Conservation (phyloP, 495 filamentous ascomycete species). For the Neurospora sp. region DNA sequence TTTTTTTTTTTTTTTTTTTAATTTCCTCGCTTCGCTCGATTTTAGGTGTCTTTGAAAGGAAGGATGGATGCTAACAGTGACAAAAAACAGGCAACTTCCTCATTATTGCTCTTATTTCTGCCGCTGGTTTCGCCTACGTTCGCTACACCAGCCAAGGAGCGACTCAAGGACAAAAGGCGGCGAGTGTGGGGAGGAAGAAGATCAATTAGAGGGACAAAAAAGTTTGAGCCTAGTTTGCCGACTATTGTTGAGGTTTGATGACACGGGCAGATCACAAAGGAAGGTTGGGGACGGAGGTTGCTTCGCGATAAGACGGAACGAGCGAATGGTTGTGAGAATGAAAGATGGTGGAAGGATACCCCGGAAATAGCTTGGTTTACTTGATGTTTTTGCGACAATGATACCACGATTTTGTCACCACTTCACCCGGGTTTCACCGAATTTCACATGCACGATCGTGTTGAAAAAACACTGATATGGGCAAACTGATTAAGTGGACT, state of each 20-base stretch:
- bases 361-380: background rate
- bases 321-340: background rate
- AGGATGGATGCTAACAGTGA: no score
- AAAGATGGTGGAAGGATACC: background rate
- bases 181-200: constrained; percentile 12
- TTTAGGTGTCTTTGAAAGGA: background rate
- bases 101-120: constrained; percentile 20
- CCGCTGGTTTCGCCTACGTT: constrained; percentile 17
- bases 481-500: background rate
- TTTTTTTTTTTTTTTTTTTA: no score
- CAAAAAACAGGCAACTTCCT: constrained; percentile 14
- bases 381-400: background rate
- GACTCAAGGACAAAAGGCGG: constrained; percentile 6
- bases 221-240: background rate
- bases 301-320: background rate
- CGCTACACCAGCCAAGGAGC: constrained; percentile 17
- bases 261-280: background rate
- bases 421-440: background rate
- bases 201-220: constrained; percentile 2
- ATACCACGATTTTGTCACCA: background rate
- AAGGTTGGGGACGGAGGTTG: background rate
- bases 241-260: background rate
- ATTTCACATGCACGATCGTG: background rate
- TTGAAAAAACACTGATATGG: background rate
- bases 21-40: background rate